A percentile compares a stretch with the other conserved stretches of the same genome.
Conservation (phyloP, 768 basidiomycete genomes). For the Harrya chromipes region DNA sequence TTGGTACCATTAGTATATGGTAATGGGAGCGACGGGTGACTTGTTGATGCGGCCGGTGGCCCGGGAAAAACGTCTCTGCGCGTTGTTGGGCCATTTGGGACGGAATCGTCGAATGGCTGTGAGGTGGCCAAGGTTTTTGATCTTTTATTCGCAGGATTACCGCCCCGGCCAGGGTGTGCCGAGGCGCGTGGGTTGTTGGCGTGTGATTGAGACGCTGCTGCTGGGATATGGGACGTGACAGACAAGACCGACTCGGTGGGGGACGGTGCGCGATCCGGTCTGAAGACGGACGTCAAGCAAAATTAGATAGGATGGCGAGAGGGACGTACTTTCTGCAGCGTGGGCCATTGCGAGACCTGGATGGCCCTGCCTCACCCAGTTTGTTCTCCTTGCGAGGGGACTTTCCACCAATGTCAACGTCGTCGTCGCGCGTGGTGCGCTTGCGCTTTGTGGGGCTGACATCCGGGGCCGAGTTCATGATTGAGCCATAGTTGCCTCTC, state of each 20-base stretch:
- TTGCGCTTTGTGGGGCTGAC: slow-evolving; percentile 66
- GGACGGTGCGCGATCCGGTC: slow-evolving; percentile 62
- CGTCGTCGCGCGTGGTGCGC: slow-evolving; percentile 59
- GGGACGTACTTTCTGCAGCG: slow-evolving; percentile 59
- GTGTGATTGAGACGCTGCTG: slow-evolving; percentile 31
- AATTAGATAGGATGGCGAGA: not conserved
- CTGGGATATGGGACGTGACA: slow-evolving; percentile 60
- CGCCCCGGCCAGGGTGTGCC: slow-evolving; percentile 32
- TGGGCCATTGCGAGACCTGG: slow-evolving; percentile 50
- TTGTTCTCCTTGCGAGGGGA: slow-evolving; percentile 64
- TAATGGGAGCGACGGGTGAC: slow-evolving; percentile 54
- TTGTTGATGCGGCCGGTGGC: slow-evolving; percentile 46
- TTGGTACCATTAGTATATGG: slow-evolving; percentile 38
- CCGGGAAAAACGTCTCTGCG: slow-evolving; percentile 44
- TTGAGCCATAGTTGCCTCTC: slow-evolving; percentile 52
- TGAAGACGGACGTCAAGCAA: slow-evolving; percentile 24
- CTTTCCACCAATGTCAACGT: slow-evolving; percentile 48
- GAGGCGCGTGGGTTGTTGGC: slow-evolving; percentile 26
- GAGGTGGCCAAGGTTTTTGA: slow-evolving; percentile 36
- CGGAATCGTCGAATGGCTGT: slow-evolving; percentile 39
- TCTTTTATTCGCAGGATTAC: slow-evolving; percentile 41
- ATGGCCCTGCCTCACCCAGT: slow-evolving; percentile 38
- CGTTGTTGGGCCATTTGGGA: slow-evolving; percentile 38
- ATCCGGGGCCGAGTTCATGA: slow-evolving; percentile 51
- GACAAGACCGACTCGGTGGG: slow-evolving; percentile 75